phyloP scores from a whole-genome alignment of 768 basidiomycete species.

The Russula griseocarnosa region DNA sequence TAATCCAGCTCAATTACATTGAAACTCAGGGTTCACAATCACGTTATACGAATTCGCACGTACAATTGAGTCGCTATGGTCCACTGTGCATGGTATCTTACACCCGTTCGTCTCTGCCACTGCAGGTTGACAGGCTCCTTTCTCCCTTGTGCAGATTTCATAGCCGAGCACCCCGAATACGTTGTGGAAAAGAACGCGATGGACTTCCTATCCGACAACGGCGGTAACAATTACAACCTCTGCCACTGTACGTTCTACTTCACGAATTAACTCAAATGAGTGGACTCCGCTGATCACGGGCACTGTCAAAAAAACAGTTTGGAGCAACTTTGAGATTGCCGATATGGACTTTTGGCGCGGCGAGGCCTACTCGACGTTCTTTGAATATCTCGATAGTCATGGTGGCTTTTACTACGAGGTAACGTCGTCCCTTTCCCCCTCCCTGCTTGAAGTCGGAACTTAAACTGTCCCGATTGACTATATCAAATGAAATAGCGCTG shows the following conservation, averaged over 20 bases:
- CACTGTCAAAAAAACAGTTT: conserved; percentile 53
- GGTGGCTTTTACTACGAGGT: conserved; percentile 92
- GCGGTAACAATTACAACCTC: conserved; percentile 66
- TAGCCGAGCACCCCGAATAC: conserved; percentile 55
- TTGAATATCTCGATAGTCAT: conserved; percentile 69
- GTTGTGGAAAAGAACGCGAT: conserved; percentile 64
- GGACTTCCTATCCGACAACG: conserved; percentile 68
- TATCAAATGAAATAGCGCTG: conserved; percentile 46
- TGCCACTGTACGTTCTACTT: conserved; percentile 57
- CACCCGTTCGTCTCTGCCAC: not conserved
- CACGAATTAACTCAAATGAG: not conserved
- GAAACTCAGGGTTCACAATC: conserved; percentile 63
- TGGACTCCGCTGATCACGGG: not conserved
- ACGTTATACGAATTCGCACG: conserved; percentile 72
- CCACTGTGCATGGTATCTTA: conserved; percentile 55
- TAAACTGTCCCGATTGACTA: too few relatives aligned
- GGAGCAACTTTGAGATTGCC: conserved; percentile 93
- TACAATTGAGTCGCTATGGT: conserved; percentile 82
- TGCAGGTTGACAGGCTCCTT: conserved; percentile 25
- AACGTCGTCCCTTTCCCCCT: conserved; percentile 25
- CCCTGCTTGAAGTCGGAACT: not conserved
- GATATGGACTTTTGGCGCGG: conserved; percentile 80
- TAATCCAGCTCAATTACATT: not conserved
- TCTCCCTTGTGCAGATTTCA: conserved; percentile 53
- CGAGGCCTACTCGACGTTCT: conserved; percentile 78